phyloP scores from a whole-genome alignment of 2,329 filamentous ascomycete species.

The Paraphaeosphaeria sporulosa region DNA sequence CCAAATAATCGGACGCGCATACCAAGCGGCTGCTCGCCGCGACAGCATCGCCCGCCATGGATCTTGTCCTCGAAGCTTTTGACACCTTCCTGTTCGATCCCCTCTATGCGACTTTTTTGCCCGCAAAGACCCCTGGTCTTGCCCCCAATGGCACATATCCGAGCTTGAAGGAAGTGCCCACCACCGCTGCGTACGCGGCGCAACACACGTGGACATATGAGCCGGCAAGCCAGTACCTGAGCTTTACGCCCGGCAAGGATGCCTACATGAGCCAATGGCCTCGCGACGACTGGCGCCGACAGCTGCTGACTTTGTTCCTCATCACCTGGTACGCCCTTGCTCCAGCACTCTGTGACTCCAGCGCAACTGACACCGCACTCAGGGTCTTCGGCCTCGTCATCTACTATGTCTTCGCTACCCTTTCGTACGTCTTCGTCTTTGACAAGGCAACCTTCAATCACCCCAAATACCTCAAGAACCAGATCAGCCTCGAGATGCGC shows the following conservation, averaged over 20 bases:
- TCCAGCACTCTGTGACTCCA: not conserved
- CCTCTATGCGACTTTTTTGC: constrained; percentile 75
- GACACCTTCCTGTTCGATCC: constrained; percentile 85
- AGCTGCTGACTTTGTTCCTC: constrained; percentile 77
- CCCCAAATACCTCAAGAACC: constrained; percentile 94
- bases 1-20: constrained; percentile 1
- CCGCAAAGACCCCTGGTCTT: constrained; percentile 58
- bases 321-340: constrained; percentile 75
- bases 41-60: constrained; percentile 67
- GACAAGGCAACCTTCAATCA: constrained; percentile 89
- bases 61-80: constrained; percentile 85
- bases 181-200: constrained; percentile 33
- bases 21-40: constrained; percentile 20
- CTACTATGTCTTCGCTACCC: constrained; percentile 83
- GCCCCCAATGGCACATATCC: constrained; percentile 66
- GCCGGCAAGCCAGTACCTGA: constrained; percentile 75
- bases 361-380: constrained; percentile 22
- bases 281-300: constrained; percentile 79
- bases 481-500: constrained; percentile 83
- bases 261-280: constrained; percentile 81
- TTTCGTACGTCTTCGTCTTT: constrained; percentile 90
- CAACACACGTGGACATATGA: constrained; percentile 67
- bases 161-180: constrained; percentile 52
- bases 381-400: constrained; percentile 86
- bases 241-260: constrained; percentile 73